These are phyloP conservation scores for Mangifera indica DNA, from an alignment of 345 rosid genomes.

Conservation along the genomic window DNA sequence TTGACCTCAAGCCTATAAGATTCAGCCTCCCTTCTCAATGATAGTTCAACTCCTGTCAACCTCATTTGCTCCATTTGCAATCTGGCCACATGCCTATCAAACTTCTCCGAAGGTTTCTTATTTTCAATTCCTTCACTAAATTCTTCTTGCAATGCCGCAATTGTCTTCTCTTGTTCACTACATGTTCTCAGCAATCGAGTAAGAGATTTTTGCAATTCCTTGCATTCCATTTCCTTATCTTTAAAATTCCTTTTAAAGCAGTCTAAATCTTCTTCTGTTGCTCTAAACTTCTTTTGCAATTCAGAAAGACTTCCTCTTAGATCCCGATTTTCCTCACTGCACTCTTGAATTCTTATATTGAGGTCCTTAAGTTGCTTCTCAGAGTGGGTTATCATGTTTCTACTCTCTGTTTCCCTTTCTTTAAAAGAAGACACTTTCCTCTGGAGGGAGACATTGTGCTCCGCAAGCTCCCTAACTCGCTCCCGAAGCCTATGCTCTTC, in stretches of 20 bases:
- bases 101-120: slow-evolving; percentile 42
- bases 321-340: slow-evolving; percentile 50
- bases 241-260: slow-evolving; percentile 63
- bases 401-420: slow-evolving; percentile 70
- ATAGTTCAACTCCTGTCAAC: slow-evolving; percentile 75
- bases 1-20: slow-evolving; percentile 59
- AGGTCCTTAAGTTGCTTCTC: slow-evolving; percentile 63
- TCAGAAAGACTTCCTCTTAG: slow-evolving; percentile 50
- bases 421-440: slow-evolving; percentile 68
- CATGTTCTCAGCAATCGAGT: slow-evolving; percentile 66
- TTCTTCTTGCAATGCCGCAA: slow-evolving; percentile 68
- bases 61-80: slow-evolving; percentile 83
- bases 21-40: slow-evolving; percentile 75
- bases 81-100: slow-evolving; percentile 46
- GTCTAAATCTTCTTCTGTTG: slow-evolving; percentile 48
- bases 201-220: slow-evolving; percentile 75
- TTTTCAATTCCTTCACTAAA: slow-evolving; percentile 44
- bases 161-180: slow-evolving; percentile 83
- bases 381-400: slow-evolving; percentile 48
- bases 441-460: slow-evolving; percentile 92
- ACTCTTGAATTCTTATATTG: slow-evolving; percentile 49
- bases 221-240: slow-evolving; percentile 91
- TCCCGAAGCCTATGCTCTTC: slow-evolving; percentile 96
- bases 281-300: slow-evolving; percentile 51
- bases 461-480: slow-evolving; percentile 93